phyloP scores from a whole-genome alignment of 106 monocot species.

The Gastrodia elata region DNA sequence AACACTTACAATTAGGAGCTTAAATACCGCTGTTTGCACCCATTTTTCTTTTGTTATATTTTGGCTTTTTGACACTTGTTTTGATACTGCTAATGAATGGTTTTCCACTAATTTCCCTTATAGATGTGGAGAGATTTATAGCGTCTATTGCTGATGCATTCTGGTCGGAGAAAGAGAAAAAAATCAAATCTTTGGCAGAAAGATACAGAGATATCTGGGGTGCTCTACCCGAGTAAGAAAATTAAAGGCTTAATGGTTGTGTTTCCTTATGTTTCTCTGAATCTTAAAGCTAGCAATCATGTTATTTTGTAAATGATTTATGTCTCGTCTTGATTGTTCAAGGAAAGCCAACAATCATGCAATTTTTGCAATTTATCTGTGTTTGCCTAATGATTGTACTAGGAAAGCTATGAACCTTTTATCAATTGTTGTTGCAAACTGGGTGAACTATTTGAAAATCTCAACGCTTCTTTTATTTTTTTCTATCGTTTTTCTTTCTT shows the following conservation, averaged over 20 bases:
- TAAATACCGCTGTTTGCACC: background rate
- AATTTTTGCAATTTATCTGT: background rate
- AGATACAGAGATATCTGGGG: conserved; percentile 67
- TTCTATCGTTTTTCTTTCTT: background rate
- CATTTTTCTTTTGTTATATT: background rate
- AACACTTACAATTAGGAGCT: background rate
- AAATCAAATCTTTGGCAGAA: conserved; percentile 46
- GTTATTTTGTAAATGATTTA: background rate
- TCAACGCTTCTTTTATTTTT: background rate
- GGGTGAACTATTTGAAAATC: background rate
- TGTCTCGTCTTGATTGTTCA: background rate
- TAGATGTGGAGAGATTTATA: conserved; percentile 32
- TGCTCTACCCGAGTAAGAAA: conserved; percentile 9
- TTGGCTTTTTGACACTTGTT: background rate
- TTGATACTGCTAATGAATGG: background rate
- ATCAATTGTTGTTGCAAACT: background rate
- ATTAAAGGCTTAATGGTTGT: background rate
- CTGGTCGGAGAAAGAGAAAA: conserved; percentile 56
- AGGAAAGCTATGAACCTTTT: background rate
- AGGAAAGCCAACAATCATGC: background rate
- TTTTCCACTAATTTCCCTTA: background rate
- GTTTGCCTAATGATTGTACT: background rate
- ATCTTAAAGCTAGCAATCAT: background rate
- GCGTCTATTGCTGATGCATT: conserved; percentile 32
- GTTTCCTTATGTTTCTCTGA: background rate